Conservation (phyloP, 2,329 filamentous ascomycete genomes). For the Alternaria ventricosa region DNA sequence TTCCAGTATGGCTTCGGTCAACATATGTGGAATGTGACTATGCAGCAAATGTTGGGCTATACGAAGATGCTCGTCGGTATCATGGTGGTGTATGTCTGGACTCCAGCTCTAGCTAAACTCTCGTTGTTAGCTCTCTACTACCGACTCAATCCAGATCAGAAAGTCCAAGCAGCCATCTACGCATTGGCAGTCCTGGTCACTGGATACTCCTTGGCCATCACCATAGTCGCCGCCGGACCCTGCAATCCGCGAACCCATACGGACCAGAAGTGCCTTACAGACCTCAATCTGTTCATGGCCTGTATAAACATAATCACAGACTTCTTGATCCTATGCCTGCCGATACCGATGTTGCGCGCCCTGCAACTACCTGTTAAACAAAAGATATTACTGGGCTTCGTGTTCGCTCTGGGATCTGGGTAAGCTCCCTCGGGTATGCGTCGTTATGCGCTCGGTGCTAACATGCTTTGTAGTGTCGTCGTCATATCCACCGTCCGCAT, state of each 20-base stretch:
- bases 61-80: conserved; percentile 21
- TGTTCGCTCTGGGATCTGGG: conserved; percentile 39
- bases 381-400: conserved; percentile 35
- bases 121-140: conserved; percentile 29
- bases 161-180: conserved; percentile 17
- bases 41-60: conserved; percentile 12
- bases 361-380: conserved; percentile 36
- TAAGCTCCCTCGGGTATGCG: not conserved
- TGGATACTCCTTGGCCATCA: conserved; percentile 26
- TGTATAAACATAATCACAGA: conserved; percentile 47
- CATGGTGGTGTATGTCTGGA: conserved; percentile 27
- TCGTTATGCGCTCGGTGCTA: not conserved
- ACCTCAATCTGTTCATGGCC: conserved; percentile 24
- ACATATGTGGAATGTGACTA: conserved; percentile 26
- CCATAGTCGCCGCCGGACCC: conserved; percentile 23
- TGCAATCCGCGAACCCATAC: conserved; percentile 21
- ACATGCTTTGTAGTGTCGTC: conserved; percentile 13
- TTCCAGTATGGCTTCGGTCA: conserved; percentile 28
- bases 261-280: conserved; percentile 21
- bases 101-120: conserved; percentile 28
- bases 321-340: conserved; percentile 41
- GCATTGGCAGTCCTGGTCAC: conserved; percentile 17
- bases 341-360: conserved; percentile 26
- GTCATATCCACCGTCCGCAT: conserved; percentile 28
- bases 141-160: conserved; percentile 20